Evolutionary conservation across 805 yeast species (phyloP), one percentile per base, ranked within the genome.

Genomic region (Tetrapisispora phaffii): DNA sequence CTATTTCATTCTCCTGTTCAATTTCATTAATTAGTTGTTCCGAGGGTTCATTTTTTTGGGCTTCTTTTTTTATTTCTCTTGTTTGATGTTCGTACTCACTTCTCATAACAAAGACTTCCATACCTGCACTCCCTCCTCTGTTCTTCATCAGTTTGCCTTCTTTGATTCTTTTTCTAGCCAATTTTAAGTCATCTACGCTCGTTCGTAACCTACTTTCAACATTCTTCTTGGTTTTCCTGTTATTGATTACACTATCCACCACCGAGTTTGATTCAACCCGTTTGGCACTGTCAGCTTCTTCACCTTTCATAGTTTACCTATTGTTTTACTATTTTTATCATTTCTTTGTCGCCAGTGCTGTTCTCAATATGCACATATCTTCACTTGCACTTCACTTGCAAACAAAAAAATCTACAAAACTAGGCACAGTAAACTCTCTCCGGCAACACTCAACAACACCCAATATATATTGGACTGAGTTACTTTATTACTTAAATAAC

Each of bases 31-130:
- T 44, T 16, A 51, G 29, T 12, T 56, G 58, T 6, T 49, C 48
- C 1, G 58, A 51, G 4, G 60, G 22, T 19, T 48, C 48, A 2
- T 62, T 62, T 39, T 54, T 53, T 26, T 43, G 31, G 12, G 51
- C 47, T 19, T 29, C 34, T 29, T 13, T 19, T 28, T 33, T 55
- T 41, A 4, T 41, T 19, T 17, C 49, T 41, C 21, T 47, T 31
- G 34, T 59, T 59, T 31, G 45, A 37, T 16, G 24, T 37, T 10
- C 47, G 44, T 36, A 58, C 62, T 12, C 54, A 46, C 12, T 47
- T 42, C 24, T 36, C 59, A 59, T 55, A 4, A 62, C 52, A 34
- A 60, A 58, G 6, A 49, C 39, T 40, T 59, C 64, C 65, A 62
- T 60, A 19, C 44, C 44, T 3, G 50, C 53, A 13, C 49, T 17